Evolutionary conservation across 495 filamentous ascomycete species (phyloP).

Genomic region (Apiosordaria backusii): DNA sequence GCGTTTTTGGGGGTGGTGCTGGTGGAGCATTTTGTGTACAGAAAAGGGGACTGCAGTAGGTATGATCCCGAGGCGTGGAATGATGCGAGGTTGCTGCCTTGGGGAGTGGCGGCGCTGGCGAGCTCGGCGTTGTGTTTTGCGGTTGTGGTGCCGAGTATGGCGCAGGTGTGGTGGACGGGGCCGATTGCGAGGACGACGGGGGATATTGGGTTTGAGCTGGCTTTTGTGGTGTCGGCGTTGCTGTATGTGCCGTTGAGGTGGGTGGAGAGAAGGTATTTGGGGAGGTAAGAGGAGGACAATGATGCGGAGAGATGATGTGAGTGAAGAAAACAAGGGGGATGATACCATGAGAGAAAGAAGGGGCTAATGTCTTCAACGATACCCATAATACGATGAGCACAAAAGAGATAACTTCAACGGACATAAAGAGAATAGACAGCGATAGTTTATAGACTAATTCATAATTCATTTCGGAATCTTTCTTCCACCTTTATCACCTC

Average conservation of each 20-base stretch:
- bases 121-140: slow-evolving; percentile 39
- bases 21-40: slow-evolving; percentile 49
- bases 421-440: neutral
- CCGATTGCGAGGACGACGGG: slow-evolving; percentile 53
- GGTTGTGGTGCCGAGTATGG: slow-evolving; percentile 53
- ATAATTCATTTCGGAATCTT: too few relatives aligned
- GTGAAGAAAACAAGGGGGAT: neutral
- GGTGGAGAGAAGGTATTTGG: slow-evolving; percentile 35
- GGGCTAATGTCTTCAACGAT: slow-evolving; percentile 1
- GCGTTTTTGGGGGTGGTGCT: slow-evolving; percentile 50
- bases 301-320: neutral
- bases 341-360: neutral
- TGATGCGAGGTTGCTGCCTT: slow-evolving; percentile 41
- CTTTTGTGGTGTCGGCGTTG: slow-evolving; percentile 45
- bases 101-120: slow-evolving; percentile 46
- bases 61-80: slow-evolving; percentile 51
- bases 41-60: slow-evolving; percentile 29
- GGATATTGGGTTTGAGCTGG: slow-evolving; percentile 58
- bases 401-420: neutral
- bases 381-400: neutral
- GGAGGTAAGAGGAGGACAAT: slow-evolving; percentile 16
- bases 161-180: slow-evolving; percentile 53
- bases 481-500: neutral
- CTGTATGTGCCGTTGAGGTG: slow-evolving; percentile 46
- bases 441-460: neutral